Evolutionary conservation across 106 monocot species (phyloP), one percentile per base, ranked within the genome.

Genomic region (Hemerocallis citrina): DNA sequence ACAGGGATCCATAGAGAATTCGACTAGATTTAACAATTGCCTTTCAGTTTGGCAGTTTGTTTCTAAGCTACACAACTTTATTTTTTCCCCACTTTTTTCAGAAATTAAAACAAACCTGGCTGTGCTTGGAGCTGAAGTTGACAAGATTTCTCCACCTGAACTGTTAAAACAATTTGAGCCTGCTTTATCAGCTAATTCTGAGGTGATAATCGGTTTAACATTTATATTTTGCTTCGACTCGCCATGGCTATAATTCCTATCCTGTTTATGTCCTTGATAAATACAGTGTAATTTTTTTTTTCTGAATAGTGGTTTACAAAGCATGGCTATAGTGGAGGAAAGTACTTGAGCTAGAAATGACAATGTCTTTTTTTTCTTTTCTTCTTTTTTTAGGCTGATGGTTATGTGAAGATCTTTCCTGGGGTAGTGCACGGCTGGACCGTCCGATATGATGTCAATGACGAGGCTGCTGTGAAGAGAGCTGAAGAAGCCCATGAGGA

Each of bases 361-460:
- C n/a, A n/a, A n/a, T n/a, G n/a, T n/a, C n/a, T n/a, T n/a, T n/a
- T n/a, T n/a, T 48, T 30, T n/a, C 9, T 34, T 30, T 51, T 36
- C 16, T 46, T 33, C 29, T 48, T 11, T 17, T 49, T 8, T n/a
- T 68, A 79, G 78, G 17, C 74, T 37, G 52, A 64, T 40, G 65
- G 68, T 57, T 68, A 58, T 41, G 85, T 85, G 54, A 85, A 85
- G 71, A 82, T 85, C 40, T 91, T 77, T 69, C 76, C 82, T 13
- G 82, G 90, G 2, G 85, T 79, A 34, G 42, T 51, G 9, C 85
- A 82, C 52, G 90, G 90, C 29, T 85, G 90, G 90, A 20, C 76
- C 23, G 68, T 82, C 16, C 60, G 90, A 31, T 80, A 79, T 44
- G 36, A 69, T 16, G 44, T 29, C 1, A 55, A 72, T 35, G 85